phyloP scores from a whole-genome alignment of 106 monocot species.

The Agapanthus africanus region DNA sequence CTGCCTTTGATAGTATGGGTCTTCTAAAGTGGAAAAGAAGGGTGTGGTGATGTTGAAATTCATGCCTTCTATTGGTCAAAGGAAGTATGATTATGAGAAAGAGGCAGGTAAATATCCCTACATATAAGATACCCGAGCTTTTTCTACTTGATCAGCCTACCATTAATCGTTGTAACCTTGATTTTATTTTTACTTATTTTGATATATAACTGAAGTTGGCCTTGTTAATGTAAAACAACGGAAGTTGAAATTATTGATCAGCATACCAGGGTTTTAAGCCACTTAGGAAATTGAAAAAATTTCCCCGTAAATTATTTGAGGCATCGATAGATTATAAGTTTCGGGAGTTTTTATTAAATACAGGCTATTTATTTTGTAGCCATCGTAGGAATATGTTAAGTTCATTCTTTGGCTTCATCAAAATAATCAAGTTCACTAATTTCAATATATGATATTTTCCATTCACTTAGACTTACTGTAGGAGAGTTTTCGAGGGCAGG shows the following conservation, averaged over 20 bases:
- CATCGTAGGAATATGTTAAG: too few relatives aligned
- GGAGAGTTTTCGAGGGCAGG: not conserved
- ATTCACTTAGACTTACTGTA: too few relatives aligned
- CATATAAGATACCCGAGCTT: not conserved
- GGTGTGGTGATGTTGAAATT: conserved; percentile 67
- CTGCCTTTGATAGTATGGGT: conserved; percentile 36
- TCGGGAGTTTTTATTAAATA: too few relatives aligned
- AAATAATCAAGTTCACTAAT: too few relatives aligned
- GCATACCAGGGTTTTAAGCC: too few relatives aligned
- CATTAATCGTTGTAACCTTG: not conserved
- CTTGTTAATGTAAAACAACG: not conserved
- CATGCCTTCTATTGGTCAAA: conserved; percentile 66
- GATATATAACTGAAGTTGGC: not conserved
- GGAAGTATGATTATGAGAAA: conserved; percentile 79
- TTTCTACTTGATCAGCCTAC: not conserved
- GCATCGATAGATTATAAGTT: too few relatives aligned
- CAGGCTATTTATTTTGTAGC: too few relatives aligned
- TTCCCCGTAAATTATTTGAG: too few relatives aligned
- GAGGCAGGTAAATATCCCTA: conserved; percentile 46
- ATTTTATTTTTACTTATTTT: not conserved
- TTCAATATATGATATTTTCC: too few relatives aligned
- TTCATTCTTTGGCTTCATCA: too few relatives aligned
- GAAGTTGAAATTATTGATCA: not conserved
- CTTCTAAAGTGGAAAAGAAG: conserved; percentile 33
- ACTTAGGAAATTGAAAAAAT: too few relatives aligned